Conservation (phyloP, 352 stramenopile species). For the Phytophthora fragariaefolia region DNA sequence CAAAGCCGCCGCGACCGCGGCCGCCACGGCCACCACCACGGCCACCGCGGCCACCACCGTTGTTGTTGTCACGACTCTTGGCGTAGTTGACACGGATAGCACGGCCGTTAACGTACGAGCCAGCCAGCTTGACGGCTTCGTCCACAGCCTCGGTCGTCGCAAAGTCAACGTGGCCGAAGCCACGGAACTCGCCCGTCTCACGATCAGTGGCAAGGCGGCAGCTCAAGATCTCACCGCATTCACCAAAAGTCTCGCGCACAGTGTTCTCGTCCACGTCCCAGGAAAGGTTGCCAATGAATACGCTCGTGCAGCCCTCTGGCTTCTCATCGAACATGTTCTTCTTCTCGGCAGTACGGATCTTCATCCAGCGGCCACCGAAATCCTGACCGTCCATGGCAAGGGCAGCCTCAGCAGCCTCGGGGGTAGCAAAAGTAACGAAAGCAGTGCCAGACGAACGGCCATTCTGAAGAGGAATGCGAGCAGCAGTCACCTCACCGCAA, state of each 20-base stretch:
- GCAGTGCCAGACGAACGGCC: conserved; percentile 94
- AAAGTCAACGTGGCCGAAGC: conserved; percentile 99
- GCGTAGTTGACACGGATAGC: conserved; percentile 96
- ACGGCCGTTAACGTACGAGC: conserved; percentile 92
- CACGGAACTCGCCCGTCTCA: conserved; percentile 98
- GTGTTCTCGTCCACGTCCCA: conserved; percentile 97
- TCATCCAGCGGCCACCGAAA: conserved; percentile 96
- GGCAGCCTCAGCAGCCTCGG: conserved; percentile 76
- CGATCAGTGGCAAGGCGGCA: conserved; percentile 96
- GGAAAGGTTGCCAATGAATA: conserved; percentile 98
- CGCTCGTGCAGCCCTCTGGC: conserved; percentile 94
- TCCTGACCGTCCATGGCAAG: conserved; percentile 94
- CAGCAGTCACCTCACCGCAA: conserved; percentile 89
- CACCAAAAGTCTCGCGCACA: conserved; percentile 92
- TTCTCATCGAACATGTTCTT: conserved; percentile 92
- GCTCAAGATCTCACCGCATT: conserved; percentile 95
- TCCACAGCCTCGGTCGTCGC: conserved; percentile 94
- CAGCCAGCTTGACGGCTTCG: conserved; percentile 91
- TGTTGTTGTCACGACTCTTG: conserved; percentile 65
- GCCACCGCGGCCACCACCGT: conserved; percentile 48
- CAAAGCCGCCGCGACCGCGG: conserved; percentile 48
- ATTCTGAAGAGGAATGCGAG: conserved; percentile 91
- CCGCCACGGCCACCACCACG: conserved; percentile 78
- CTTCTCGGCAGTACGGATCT: conserved; percentile 91
- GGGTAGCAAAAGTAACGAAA: conserved; percentile 93